A percentile compares a stretch with the other conserved stretches of the same genome.
These are phyloP conservation scores for Chiua virens DNA, from an alignment of 768 basidiomycete genomes.

Conservation along the genomic window DNA sequence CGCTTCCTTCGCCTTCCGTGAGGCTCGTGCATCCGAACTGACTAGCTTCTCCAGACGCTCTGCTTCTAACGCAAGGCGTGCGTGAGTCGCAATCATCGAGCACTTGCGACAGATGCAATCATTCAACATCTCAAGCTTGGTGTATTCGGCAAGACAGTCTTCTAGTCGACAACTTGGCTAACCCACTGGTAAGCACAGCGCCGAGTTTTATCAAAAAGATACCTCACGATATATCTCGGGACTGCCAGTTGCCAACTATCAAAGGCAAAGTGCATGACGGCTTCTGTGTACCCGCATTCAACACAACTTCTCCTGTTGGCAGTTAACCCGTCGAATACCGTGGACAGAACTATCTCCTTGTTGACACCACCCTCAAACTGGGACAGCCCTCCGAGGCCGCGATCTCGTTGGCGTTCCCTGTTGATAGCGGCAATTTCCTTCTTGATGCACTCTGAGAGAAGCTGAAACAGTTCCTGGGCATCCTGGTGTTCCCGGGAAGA, in stretches of 20 bases:
- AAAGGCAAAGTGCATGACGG: slow-evolving; percentile 88
- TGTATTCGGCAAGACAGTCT: slow-evolving; percentile 87
- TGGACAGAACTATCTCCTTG: slow-evolving; percentile 53
- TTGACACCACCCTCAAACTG: slow-evolving; percentile 18
- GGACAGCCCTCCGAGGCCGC: slow-evolving; percentile 64
- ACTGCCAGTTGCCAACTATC: slow-evolving; percentile 83
- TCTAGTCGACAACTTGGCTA: slow-evolving; percentile 71
- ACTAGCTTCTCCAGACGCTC: slow-evolving; percentile 47
- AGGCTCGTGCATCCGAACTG: slow-evolving; percentile 41
- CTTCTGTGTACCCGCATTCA: slow-evolving; percentile 89
- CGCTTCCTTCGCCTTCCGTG: slow-evolving; percentile 71
- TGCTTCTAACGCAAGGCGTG: slow-evolving; percentile 60
- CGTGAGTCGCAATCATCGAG: slow-evolving; percentile 76
- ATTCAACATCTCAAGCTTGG: slow-evolving; percentile 81
- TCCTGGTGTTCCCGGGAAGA: slow-evolving; percentile 95
- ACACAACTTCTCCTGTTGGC: slow-evolving; percentile 88
- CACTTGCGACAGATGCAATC: slow-evolving; percentile 94
- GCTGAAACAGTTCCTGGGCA: slow-evolving; percentile 96
- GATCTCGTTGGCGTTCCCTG: slow-evolving; percentile 66
- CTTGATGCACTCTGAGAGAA: slow-evolving; percentile 87
- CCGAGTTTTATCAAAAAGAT: slow-evolving; percentile 1
- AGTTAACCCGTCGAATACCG: slow-evolving; percentile 85
- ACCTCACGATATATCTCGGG: slow-evolving; percentile 60
- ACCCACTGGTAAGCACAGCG: slow-evolving; percentile 8
- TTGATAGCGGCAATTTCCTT: slow-evolving; percentile 77